Evolutionary conservation across 805 yeast genomes (phyloP), one percentile per base, ranked within the genome.

Genomic region (Citeromyces matritensis): DNA sequence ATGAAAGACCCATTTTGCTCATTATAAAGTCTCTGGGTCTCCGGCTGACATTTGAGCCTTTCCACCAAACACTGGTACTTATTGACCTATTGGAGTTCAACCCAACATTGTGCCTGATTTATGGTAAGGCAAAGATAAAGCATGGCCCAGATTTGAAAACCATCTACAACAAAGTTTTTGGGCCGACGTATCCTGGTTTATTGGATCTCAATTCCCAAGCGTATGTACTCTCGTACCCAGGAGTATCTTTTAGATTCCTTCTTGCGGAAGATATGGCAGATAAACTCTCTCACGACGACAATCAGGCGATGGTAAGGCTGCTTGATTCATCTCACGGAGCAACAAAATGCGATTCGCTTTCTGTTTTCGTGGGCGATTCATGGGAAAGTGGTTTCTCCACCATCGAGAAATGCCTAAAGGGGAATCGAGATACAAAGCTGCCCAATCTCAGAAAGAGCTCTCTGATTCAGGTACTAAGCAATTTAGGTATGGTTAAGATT

Each of bases 121-220:
- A 9, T 12, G 15, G 11, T 15, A 23, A 21, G 27, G 9, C 13
- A 15, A 13, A 14, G 24, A 15, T 14, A n/a, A 11, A 29, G 14
- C 23, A 33, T 6, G 19, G 15, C 6, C 29, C 48, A 9, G 43
- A 44, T 9, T 53, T 69, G 38, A 63, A 60, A 29, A 48, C 54
- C 11, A 55, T 72, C 3, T 73, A 73, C 45, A 69, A 71, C 41
- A 65, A 61, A 42, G 53, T 63, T 2, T 68, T 73, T 43, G 81
- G 81, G 0, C 79, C 79, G 2, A 72, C 80, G 0, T 69, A 65
- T 36, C 73, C 76, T 2, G 80, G 79, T 0, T 45, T 41, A 17
- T 39, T 57, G 7, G 46, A 53, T 29, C 33, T 34, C 1, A 38
- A 36, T 3, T 29, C 40, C 12, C 42, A 45, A 9, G 38, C 44